Evolutionary conservation across 441 rosid species (phyloP).

Genomic region (Eutrema salsugineum): DNA sequence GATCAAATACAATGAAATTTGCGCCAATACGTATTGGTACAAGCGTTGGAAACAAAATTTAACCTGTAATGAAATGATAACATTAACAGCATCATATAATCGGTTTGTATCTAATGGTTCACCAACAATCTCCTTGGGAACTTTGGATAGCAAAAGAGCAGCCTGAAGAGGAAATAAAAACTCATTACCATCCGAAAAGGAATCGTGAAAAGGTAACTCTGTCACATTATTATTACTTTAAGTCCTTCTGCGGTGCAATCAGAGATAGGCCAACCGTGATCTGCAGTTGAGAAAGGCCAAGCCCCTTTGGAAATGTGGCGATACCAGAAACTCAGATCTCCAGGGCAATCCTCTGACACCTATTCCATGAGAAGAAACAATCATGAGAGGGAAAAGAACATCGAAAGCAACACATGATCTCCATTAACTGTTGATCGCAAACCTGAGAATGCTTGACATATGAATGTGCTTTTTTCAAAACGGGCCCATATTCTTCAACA

Average conservation of each 20-base stretch:
- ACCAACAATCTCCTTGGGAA: slow-evolving; percentile 73
- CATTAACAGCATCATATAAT: slow-evolving; percentile 82
- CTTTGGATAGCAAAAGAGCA: slow-evolving; percentile 62
- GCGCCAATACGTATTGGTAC: background rate
- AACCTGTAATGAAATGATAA: slow-evolving; percentile 90
- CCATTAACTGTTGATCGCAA: slow-evolving; percentile 7
- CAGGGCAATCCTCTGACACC: slow-evolving; percentile 84
- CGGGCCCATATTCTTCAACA: slow-evolving; percentile 58
- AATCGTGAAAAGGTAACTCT: background rate
- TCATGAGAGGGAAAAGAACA: background rate
- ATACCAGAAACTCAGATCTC: slow-evolving; percentile 76
- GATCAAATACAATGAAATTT: background rate
- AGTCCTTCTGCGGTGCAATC: slow-evolving; percentile 97
- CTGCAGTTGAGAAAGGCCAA: slow-evolving; percentile 96
- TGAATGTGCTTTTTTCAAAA: slow-evolving; percentile 62
- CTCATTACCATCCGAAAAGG: slow-evolving; percentile 17
- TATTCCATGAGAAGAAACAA: slow-evolving; percentile 31
- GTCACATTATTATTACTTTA: slow-evolving; percentile 51
- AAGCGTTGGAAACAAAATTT: slow-evolving; percentile 3
- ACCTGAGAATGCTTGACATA: slow-evolving; percentile 83
- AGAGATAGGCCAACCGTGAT: slow-evolving; percentile 98
- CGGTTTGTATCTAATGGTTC: slow-evolving; percentile 56
- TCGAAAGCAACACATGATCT: slow-evolving; percentile 13
- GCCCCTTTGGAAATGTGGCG: slow-evolving; percentile 99
- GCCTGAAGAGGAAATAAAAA: slow-evolving; percentile 45